Percentiles rank a stretch among this genome's conserved stretches.
These are phyloP conservation scores for Skeletonema tropicum DNA, from an alignment of 108 stramenopile species.

Conservation along the genomic window DNA sequence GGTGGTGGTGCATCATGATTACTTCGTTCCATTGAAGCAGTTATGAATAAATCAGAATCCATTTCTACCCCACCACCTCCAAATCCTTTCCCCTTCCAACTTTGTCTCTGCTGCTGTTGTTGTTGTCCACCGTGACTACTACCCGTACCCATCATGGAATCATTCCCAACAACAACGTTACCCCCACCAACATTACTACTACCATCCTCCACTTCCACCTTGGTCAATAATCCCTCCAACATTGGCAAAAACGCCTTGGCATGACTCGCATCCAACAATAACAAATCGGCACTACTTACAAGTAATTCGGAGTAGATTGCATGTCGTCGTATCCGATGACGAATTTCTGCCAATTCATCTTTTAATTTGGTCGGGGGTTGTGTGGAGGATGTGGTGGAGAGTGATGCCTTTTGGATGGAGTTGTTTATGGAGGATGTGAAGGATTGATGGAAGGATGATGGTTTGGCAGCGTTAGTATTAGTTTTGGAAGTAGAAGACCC, in stretches of 20 bases:
- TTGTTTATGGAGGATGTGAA: slow-evolving; percentile 33
- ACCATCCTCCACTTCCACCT: slow-evolving; percentile 18
- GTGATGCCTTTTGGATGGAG: slow-evolving; percentile 18
- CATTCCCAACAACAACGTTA: neutral
- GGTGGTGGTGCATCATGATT: neutral
- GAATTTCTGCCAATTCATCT: slow-evolving; percentile 43
- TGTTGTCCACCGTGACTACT: slow-evolving; percentile 4
- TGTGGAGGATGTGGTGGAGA: slow-evolving; percentile 5
- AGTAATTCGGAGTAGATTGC: slow-evolving; percentile 64
- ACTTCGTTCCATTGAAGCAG: neutral
- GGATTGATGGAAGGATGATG: slow-evolving; percentile 15
- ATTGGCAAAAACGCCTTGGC: slow-evolving; percentile 80
- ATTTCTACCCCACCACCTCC: slow-evolving; percentile 35
- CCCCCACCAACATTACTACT: neutral
- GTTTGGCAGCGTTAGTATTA: neutral
- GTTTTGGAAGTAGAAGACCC: neutral
- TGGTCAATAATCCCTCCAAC: slow-evolving; percentile 58
- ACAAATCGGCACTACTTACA: slow-evolving; percentile 60
- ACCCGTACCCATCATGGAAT: slow-evolving; percentile 9
- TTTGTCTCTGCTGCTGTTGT: slow-evolving; percentile 22
- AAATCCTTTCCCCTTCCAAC: slow-evolving; percentile 52
- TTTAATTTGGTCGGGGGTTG: slow-evolving; percentile 22
- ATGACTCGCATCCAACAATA: slow-evolving; percentile 65
- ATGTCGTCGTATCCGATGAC: slow-evolving; percentile 73
- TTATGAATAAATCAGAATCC: neutral